Evolutionary conservation across 805 yeast genomes (phyloP).

Genomic region (Saturnispora diversa): DNA sequence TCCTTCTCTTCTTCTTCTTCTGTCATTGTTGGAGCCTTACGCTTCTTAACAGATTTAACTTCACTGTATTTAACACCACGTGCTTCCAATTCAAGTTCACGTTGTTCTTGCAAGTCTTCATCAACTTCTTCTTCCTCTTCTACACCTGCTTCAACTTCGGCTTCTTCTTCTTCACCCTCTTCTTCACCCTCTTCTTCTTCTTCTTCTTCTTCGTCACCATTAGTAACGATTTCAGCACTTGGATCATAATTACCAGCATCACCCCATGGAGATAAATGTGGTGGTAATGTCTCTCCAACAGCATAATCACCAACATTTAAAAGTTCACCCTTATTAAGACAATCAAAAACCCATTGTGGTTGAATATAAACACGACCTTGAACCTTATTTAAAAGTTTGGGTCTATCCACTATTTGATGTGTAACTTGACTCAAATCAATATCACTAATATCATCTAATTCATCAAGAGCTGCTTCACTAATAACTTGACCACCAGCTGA

Average conservation of each 20-base stretch:
- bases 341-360: slow-evolving; percentile 97
- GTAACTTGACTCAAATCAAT: slow-evolving; percentile 66
- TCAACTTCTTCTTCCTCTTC: slow-evolving; percentile 36
- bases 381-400: slow-evolving; percentile 64
- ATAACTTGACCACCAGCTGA: slow-evolving; percentile 81
- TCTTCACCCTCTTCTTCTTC: slow-evolving; percentile 42
- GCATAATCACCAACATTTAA: slow-evolving; percentile 75
- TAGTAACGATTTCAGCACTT: slow-evolving; percentile 38
- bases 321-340: slow-evolving; percentile 67
- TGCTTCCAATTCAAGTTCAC: slow-evolving; percentile 86
- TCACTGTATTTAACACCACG: slow-evolving; percentile 77
- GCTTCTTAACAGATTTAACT: slow-evolving; percentile 25
- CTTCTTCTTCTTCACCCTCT: slow-evolving; percentile 46
- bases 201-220: slow-evolving; percentile 36
- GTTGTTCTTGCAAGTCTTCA: slow-evolving; percentile 49
- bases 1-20: slow-evolving; percentile 47
- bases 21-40: slow-evolving; percentile 28
- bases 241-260: slow-evolving; percentile 91
- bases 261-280: slow-evolving; percentile 99
- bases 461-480: slow-evolving; percentile 84
- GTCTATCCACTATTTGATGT: slow-evolving; percentile 93
- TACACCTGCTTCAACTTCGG: slow-evolving; percentile 42
- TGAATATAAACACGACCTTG: slow-evolving; percentile 91
- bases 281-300: slow-evolving; percentile 93
- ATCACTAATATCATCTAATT: slow-evolving; percentile 40